A percentile compares a stretch with the other conserved stretches of the same genome.
Evolutionary conservation across 306 rosid genomes (phyloP).

Genomic region (Boehmeria nivea): DNA sequence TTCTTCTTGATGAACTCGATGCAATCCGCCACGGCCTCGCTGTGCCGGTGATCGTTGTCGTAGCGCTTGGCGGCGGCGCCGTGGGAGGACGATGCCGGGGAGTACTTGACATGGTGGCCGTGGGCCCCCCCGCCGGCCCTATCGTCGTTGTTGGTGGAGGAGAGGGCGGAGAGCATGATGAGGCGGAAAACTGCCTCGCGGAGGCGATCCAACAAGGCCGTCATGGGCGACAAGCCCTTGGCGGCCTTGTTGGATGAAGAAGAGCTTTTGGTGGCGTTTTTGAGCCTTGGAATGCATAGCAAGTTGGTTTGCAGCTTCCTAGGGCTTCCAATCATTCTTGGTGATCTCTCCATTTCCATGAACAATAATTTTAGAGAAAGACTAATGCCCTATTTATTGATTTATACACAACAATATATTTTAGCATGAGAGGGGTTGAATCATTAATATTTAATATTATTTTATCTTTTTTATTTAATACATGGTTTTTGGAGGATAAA

Average conservation of each 20-base stretch:
- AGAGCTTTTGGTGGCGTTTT: slow-evolving; percentile 20
- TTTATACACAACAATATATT: no score
- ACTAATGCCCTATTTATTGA: no score
- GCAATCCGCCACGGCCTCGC: slow-evolving; percentile 86
- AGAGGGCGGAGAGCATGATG: slow-evolving; percentile 73
- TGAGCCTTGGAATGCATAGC: slow-evolving; percentile 57
- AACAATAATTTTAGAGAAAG: no score
- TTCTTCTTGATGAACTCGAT: slow-evolving; percentile 83
- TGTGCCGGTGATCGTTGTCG: slow-evolving; percentile 43
- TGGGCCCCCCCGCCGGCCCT: not conserved
- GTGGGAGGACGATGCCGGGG: slow-evolving; percentile 19
- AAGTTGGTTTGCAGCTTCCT: slow-evolving; percentile 34
- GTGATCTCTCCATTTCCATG: slow-evolving; percentile 13
- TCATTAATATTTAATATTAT: no score
- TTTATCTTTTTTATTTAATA: no score
- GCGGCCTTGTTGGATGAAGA: slow-evolving; percentile 25
- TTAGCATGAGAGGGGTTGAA: no score
- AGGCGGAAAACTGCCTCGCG: slow-evolving; percentile 79
- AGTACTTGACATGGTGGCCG: no score
- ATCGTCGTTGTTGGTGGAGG: slow-evolving; percentile 23
- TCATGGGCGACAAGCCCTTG: slow-evolving; percentile 40
- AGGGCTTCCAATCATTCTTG: slow-evolving; percentile 10
- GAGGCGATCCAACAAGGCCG: slow-evolving; percentile 69
- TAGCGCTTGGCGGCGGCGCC: no score
- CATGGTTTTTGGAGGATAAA: not conserved